Base-by-base conservation (phyloP, 228 moss, liverwort and hornwort genomes). In the Sphagnum fallax region DNA sequence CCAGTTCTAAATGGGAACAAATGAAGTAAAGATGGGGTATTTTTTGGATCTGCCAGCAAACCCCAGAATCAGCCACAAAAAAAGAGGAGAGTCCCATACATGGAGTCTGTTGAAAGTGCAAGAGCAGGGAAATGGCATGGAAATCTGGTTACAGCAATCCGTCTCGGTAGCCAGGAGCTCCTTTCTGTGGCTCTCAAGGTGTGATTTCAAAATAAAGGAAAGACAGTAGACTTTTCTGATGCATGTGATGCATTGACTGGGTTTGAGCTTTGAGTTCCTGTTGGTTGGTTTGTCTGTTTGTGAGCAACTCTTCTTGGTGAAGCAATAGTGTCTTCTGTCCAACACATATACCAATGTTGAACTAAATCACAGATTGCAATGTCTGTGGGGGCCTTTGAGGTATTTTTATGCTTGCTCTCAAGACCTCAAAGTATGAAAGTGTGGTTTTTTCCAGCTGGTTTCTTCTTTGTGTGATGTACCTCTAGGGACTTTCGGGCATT, bases 111-210 rank as follows among this genome's bases (percentile, higher is more conserved):
- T 70, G 82, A 75, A 65, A 74, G 72, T 74, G 81, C 78, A 0
- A 80, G 75, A 76, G 79, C 78, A 14, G 73, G 76, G 76, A 77
- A 80, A 52, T 84, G 83, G 70, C 82, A 74, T 48, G 77, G 71
- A 70, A 82, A 88, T 52, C 65, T 88, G 52, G 72, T 81, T 9
- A 75, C 86, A 11, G 79, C 92, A 47, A 80, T 91, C 81, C 87
- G 88, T 65, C 83, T 96, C 5, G 84, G 93, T 65, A 88, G 93
- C 76, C 87, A 87, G 75, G 88, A 92, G 79, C 80, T 96, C 68
- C 75, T 92, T 48, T 79, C 88, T 47, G 75, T 89, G 7, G 69
- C 90, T 48, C 70, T 96, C 18, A 96, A 96, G 88, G 92, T 88
- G 66, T 52, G 68, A 60, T 63, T 16, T 10, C 47, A 63, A 16